These are phyloP conservation scores for Fusarium sp. DNA, from an alignment of 2,329 filamentous ascomycete species.

Conservation along the genomic window DNA sequence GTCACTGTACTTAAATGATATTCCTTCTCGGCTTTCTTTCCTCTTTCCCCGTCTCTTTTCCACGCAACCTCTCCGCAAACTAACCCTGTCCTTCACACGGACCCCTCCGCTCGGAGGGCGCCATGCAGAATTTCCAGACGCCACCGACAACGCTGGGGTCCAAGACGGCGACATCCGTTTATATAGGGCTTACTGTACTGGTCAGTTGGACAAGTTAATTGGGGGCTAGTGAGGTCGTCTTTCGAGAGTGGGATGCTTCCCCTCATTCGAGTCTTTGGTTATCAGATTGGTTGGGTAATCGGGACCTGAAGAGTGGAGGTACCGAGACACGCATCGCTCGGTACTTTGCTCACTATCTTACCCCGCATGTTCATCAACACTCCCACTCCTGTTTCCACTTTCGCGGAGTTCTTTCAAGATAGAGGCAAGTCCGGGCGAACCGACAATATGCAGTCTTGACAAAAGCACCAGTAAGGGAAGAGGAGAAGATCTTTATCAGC, in stretches of 20 bases:
- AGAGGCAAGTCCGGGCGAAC: not conserved
- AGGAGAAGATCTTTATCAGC: not conserved
- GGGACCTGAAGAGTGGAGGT: not conserved
- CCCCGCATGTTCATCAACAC: not conserved
- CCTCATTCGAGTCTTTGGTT: not conserved
- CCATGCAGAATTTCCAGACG: not conserved
- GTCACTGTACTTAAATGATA: not conserved
- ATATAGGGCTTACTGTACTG: not conserved
- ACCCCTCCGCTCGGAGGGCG: not conserved
- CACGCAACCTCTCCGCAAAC: not conserved
- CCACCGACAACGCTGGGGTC: not conserved
- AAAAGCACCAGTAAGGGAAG: not conserved
- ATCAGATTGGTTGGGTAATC: not conserved
- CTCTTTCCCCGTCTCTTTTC: not conserved
- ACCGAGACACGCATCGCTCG: not conserved
- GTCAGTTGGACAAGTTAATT: not conserved
- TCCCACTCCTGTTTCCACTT: not conserved
- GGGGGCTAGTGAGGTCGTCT: not conserved
- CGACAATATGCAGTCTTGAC: not conserved
- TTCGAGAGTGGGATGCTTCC: not conserved
- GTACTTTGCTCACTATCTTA: not conserved
- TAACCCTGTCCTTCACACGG: not conserved
- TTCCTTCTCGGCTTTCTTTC: not conserved
- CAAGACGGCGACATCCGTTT: not conserved
- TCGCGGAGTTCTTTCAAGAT: not conserved